Conservation (phyloP, 345 rosid genomes). For the Eucalyptus virginea region DNA sequence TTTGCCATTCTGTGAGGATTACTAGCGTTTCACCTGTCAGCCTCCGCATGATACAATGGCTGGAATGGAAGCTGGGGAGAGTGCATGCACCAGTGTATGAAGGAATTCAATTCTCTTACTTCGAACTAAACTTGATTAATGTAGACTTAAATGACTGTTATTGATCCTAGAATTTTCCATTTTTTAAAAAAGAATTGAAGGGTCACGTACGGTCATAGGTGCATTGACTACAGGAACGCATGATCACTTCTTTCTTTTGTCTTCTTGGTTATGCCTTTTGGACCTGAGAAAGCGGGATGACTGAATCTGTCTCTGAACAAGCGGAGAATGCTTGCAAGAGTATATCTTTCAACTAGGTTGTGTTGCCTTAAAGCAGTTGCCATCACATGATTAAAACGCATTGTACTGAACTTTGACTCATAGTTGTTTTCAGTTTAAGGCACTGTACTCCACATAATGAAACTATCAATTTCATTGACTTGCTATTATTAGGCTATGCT, state of each 20-base stretch:
- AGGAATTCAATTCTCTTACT: too few relatives aligned
- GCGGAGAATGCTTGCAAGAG: neutral
- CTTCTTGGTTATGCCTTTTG: neutral
- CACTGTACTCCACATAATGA: neutral
- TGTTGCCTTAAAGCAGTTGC: neutral
- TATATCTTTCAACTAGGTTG: neutral
- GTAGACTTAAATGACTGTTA: too few relatives aligned
- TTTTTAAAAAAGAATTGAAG: too few relatives aligned
- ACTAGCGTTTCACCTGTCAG: conserved; percentile 46
- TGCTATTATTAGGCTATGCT: neutral
- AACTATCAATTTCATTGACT: neutral
- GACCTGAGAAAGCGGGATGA: neutral
- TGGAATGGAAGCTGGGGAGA: conserved; percentile 59
- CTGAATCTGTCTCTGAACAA: neutral
- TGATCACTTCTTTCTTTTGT: neutral
- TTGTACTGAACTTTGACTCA: neutral
- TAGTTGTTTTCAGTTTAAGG: neutral
- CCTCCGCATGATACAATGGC: conserved; percentile 68
- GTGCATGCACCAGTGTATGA: neutral
- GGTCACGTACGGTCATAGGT: neutral
- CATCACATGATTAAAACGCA: neutral
- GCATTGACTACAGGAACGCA: neutral
- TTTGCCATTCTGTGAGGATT: conserved; percentile 59
- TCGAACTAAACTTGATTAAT: too few relatives aligned
- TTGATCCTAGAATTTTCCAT: too few relatives aligned